A percentile compares a stretch with the other conserved stretches of the same genome.
Evolutionary conservation across 192 early-diverging fungal species (phyloP).

Genomic region (Backusella circina): DNA sequence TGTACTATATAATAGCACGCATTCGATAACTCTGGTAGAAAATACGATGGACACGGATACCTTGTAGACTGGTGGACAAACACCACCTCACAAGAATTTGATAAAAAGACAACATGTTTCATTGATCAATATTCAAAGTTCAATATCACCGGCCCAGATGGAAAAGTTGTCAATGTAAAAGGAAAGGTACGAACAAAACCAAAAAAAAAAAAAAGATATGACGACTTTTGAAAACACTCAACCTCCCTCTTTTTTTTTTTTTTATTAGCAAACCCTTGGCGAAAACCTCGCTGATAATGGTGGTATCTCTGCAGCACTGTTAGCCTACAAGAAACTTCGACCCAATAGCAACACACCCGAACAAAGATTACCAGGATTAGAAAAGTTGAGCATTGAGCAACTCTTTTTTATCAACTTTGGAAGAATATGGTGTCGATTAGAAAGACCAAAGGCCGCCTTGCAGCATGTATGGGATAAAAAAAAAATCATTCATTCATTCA

Average conservation of each 20-base stretch:
- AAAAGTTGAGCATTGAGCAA: slow-evolving; percentile 46
- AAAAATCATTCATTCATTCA: not conserved
- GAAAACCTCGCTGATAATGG: slow-evolving; percentile 76
- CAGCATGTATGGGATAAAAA: not conserved
- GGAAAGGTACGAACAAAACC: slow-evolving; percentile 34
- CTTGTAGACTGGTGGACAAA: slow-evolving; percentile 44
- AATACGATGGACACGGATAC: slow-evolving; percentile 52
- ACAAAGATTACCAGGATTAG: slow-evolving; percentile 38
- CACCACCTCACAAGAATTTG: slow-evolving; percentile 36
- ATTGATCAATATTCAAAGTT: slow-evolving; percentile 60
- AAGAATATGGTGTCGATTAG: slow-evolving; percentile 57
- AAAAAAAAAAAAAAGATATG: not conserved
- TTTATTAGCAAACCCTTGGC: slow-evolving; percentile 41
- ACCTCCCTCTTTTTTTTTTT: not conserved
- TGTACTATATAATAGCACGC: slow-evolving; percentile 46
- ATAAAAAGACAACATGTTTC: slow-evolving; percentile 56
- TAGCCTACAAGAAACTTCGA: slow-evolving; percentile 41
- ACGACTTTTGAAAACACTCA: not conserved
- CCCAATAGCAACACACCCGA: slow-evolving; percentile 11
- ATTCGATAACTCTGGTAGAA: slow-evolving; percentile 60
- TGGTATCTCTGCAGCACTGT: slow-evolving; percentile 45
- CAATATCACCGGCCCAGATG: slow-evolving; percentile 38
- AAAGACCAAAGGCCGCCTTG: slow-evolving; percentile 29
- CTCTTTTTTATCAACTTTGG: slow-evolving; percentile 64
- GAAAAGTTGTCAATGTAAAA: slow-evolving; percentile 41